These are phyloP conservation scores for Torulaspora globosa DNA, from an alignment of 1,139 yeast genomes.

Conservation along the genomic window DNA sequence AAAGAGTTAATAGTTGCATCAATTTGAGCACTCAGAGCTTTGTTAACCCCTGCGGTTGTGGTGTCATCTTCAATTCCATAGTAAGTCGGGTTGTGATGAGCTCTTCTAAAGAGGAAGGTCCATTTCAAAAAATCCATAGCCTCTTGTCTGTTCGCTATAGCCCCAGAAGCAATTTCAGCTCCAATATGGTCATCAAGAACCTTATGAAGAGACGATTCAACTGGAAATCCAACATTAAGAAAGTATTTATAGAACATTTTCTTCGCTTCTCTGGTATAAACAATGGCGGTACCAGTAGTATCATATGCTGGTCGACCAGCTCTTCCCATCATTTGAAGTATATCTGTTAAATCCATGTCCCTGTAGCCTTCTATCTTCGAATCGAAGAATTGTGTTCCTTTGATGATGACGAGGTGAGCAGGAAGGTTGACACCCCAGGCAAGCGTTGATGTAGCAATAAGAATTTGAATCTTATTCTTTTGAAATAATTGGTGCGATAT, in stretches of 20 bases:
- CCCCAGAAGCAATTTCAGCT: constrained; percentile 90
- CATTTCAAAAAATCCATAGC: constrained; percentile 92
- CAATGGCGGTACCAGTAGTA: constrained; percentile 91
- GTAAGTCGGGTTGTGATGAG: constrained; percentile 92
- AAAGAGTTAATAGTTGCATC: constrained; percentile 68
- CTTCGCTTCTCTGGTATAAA: constrained; percentile 86
- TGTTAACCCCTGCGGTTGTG: constrained; percentile 60
- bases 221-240: constrained; percentile 93
- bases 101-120: constrained; percentile 91
- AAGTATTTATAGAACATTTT: constrained; percentile 92
- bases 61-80: constrained; percentile 75
- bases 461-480: constrained; percentile 76
- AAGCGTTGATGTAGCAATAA: constrained; percentile 90
- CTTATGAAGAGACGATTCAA: constrained; percentile 90
- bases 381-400: constrained; percentile 51
- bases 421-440: constrained; percentile 67
- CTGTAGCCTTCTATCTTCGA: constrained; percentile 49
- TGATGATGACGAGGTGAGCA: constrained; percentile 55
- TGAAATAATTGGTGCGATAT: constrained; percentile 85
- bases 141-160: constrained; percentile 75
- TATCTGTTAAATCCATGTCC: constrained; percentile 71
- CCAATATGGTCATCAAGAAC: constrained; percentile 93
- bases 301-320: constrained; percentile 98
- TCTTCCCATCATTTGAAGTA: constrained; percentile 57
- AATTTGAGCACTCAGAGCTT: constrained; percentile 67